Evolutionary conservation across 1,284 basidiomycete species (phyloP).

Genomic region (Pseudozyma sp.): DNA sequence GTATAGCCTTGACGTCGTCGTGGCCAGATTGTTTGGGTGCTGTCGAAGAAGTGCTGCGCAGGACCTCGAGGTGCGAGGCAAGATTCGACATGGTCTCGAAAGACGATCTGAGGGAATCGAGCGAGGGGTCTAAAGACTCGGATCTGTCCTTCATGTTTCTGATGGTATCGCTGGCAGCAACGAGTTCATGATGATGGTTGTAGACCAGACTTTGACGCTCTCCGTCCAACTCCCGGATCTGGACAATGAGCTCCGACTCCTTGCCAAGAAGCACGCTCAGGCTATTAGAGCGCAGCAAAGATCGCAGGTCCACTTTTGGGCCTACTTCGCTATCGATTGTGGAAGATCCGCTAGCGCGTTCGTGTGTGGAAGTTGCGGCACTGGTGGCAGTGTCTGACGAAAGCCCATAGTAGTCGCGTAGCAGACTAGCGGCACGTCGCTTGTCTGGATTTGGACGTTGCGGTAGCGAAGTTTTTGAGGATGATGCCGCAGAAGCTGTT

Average conservation of each 20-base stretch:
- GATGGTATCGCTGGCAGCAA: slow-evolving; percentile 90
- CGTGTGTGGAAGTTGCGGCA: slow-evolving; percentile 11
- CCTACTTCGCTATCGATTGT: not conserved
- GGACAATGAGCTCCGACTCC: slow-evolving; percentile 54
- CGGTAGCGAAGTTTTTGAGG: slow-evolving; percentile 13
- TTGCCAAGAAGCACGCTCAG: slow-evolving; percentile 51
- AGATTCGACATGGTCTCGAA: slow-evolving; percentile 52
- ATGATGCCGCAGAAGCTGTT: not conserved
- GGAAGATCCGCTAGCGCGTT: not conserved
- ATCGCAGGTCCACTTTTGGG: slow-evolving; percentile 32
- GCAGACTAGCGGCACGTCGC: slow-evolving; percentile 39
- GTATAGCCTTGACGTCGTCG: slow-evolving; percentile 14
- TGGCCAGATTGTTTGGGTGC: not conserved
- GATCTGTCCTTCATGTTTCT: slow-evolving; percentile 71
- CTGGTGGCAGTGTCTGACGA: slow-evolving; percentile 19
- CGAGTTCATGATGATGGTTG: slow-evolving; percentile 92
- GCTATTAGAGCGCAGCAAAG: slow-evolving; percentile 34
- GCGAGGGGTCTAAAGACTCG: slow-evolving; percentile 50
- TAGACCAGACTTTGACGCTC: slow-evolving; percentile 91
- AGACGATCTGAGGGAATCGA: slow-evolving; percentile 46
- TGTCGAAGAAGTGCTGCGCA: slow-evolving; percentile 13
- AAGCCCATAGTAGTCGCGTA: slow-evolving; percentile 64
- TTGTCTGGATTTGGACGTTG: slow-evolving; percentile 30
- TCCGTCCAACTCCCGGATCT: slow-evolving; percentile 86
- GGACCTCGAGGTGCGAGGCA: slow-evolving; percentile 29